Evolutionary conservation across 805 yeast species (phyloP).

Genomic region (Millerozyma miso): DNA sequence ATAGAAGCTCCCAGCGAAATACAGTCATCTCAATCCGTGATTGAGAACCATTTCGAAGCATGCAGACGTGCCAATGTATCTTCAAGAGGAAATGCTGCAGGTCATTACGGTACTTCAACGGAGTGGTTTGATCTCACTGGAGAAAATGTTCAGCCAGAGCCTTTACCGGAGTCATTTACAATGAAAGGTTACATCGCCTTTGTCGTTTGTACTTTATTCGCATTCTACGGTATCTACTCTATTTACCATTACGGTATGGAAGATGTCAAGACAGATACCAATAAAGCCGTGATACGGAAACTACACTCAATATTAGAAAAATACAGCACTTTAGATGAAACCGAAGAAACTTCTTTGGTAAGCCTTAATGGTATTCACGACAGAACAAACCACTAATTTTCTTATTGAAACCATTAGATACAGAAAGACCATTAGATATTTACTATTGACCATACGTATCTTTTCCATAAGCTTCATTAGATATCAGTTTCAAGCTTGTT

Average conservation of each 20-base stretch:
- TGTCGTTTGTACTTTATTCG: conserved; percentile 48
- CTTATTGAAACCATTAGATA: too few relatives aligned
- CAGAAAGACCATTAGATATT: too few relatives aligned
- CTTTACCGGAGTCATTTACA: conserved; percentile 71
- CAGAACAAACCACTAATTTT: conserved; percentile 3
- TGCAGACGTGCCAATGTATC: conserved; percentile 48
- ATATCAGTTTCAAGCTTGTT: too few relatives aligned
- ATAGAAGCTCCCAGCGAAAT: conserved; percentile 80
- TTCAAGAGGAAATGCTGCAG: conserved; percentile 68
- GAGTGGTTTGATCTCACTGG: conserved; percentile 55
- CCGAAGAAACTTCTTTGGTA: conserved; percentile 4
- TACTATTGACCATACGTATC: too few relatives aligned
- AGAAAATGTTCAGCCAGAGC: conserved; percentile 54
- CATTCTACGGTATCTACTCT: conserved; percentile 55
- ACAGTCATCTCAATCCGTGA: conserved; percentile 34
- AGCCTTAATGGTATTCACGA: conserved; percentile 2
- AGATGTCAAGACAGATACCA: conserved; percentile 52
- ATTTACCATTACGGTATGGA: conserved; percentile 64
- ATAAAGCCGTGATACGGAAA: conserved; percentile 35
- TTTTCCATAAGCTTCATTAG: too few relatives aligned
- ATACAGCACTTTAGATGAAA: conserved; percentile 26
- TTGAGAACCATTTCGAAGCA: conserved; percentile 44
- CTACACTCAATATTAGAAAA: conserved; percentile 27
- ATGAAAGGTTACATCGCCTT: conserved; percentile 65
- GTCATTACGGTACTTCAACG: conserved; percentile 40